Percentiles rank a stretch among this genome's conserved stretches.
These are phyloP conservation scores for Odontarrhena argentea DNA, from an alignment of 345 rosid species.

Conservation along the genomic window DNA sequence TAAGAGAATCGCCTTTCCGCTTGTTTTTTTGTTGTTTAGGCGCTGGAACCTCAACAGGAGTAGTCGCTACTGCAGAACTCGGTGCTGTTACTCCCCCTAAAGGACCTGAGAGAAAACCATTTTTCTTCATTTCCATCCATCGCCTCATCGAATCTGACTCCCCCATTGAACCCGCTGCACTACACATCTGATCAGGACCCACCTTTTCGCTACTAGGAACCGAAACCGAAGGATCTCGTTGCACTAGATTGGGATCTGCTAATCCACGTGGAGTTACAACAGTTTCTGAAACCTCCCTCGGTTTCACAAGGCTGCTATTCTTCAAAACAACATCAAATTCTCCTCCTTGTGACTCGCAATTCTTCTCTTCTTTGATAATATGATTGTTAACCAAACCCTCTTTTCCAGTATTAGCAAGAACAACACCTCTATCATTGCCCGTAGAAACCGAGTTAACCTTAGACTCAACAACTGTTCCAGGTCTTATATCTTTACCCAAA, in stretches of 20 bases:
- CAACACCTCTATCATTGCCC: constrained; percentile 10
- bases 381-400: constrained; percentile 32
- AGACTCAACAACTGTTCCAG: constrained; percentile 21
- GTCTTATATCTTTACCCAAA: constrained; percentile 11
- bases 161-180: constrained; percentile 45
- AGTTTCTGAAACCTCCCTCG: constrained; percentile 59
- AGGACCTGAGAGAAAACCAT: constrained; percentile 80
- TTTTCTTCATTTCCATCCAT: constrained; percentile 95
- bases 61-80: constrained; percentile 42
- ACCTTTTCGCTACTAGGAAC: constrained; percentile 22
- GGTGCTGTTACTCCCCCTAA: constrained; percentile 62
- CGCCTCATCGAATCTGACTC: constrained; percentile 65
- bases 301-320: constrained; percentile 45
- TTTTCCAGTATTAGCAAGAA: constrained; percentile 26
- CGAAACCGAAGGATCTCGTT: constrained; percentile 1
- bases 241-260: constrained; percentile 4
- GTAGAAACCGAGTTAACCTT: constrained; percentile 15
- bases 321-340: constrained; percentile 49
- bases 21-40: constrained; percentile 76
- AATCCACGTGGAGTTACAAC: constrained; percentile 52
- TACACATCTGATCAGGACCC: constrained; percentile 28
- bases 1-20: constrained; percentile 53
- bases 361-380: constrained; percentile 20
- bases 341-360: constrained; percentile 37
- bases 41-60: constrained; percentile 59